Conservation (phyloP, 2,329 filamentous ascomycete species). For the Teratosphaeriaceae sp. region DNA sequence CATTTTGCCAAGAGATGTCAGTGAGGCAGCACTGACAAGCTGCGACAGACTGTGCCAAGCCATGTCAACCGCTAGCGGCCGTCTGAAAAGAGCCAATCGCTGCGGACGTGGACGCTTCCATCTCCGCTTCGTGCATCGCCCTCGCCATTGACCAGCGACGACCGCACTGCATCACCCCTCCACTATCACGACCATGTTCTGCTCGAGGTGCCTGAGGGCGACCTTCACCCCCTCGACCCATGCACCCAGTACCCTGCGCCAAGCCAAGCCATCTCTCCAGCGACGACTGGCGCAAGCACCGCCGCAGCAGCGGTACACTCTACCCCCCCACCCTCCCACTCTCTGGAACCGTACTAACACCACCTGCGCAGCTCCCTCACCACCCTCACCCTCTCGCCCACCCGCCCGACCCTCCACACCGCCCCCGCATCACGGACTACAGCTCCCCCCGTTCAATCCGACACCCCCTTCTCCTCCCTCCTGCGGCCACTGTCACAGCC, state of each 20-base stretch:
- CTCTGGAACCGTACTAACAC: background rate
- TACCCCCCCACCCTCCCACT: background rate
- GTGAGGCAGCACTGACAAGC: too few relatives aligned
- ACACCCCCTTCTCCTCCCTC: conserved; percentile 10
- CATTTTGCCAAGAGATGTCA: too few relatives aligned
- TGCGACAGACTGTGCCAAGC: too few relatives aligned
- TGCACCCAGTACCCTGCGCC: background rate
- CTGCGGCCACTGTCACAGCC: conserved; percentile 13
- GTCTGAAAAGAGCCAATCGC: too few relatives aligned
- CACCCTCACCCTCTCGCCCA: conserved; percentile 9
- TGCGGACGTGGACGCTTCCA: too few relatives aligned
- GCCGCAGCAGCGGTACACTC: conserved; percentile 5
- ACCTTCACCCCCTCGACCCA: conserved; percentile 4
- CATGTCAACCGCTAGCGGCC: too few relatives aligned
- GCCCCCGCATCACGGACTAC: background rate
- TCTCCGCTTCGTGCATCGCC: too few relatives aligned
- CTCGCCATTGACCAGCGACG: too few relatives aligned
- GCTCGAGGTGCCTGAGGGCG: conserved; percentile 13
- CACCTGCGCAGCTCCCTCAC: conserved; percentile 10
- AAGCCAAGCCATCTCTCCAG: background rate
- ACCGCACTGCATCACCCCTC: too few relatives aligned
- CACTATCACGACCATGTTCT: conserved; percentile 13
- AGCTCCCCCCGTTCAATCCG: conserved; percentile 3
- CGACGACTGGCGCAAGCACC: background rate
- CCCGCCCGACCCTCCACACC: conserved; percentile 8